phyloP scores from a whole-genome alignment of 2,329 filamentous ascomycete genomes.

The Penicillium olsonii region DNA sequence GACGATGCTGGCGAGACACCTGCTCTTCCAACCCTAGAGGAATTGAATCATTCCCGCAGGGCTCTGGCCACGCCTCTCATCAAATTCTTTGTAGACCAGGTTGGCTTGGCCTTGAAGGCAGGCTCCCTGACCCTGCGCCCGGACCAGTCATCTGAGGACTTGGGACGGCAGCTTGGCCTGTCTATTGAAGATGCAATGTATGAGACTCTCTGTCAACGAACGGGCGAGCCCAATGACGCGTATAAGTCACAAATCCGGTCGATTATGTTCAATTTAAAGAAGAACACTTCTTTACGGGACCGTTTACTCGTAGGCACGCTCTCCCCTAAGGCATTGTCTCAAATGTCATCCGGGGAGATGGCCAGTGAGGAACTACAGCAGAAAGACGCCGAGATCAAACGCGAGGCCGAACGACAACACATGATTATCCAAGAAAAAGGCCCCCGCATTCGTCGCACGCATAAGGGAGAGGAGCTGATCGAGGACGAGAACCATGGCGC shows the following conservation, averaged over 20 bases:
- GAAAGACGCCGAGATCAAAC: slow-evolving; percentile 57
- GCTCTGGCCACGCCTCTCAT: slow-evolving; percentile 69
- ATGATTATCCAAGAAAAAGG: slow-evolving; percentile 76
- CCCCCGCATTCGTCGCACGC: slow-evolving; percentile 80
- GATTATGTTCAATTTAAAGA: slow-evolving; percentile 84
- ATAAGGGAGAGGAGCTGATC: slow-evolving; percentile 91
- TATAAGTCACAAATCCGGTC: slow-evolving; percentile 70
- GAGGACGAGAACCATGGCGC: slow-evolving; percentile 65
- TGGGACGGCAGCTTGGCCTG: slow-evolving; percentile 71
- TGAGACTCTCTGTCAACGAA: slow-evolving; percentile 51
- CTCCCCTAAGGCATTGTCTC: slow-evolving; percentile 73
- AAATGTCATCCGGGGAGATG: slow-evolving; percentile 88
- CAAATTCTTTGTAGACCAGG: slow-evolving; percentile 67
- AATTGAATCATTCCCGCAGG: slow-evolving; percentile 64
- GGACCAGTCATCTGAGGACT: slow-evolving; percentile 62
- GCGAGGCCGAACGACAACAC: slow-evolving; percentile 63
- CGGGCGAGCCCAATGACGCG: slow-evolving; percentile 55
- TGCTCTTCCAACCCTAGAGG: slow-evolving; percentile 41
- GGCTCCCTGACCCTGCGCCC: slow-evolving; percentile 64
- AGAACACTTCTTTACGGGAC: slow-evolving; percentile 75
- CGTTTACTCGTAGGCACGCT: slow-evolving; percentile 73
- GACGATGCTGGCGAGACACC: slow-evolving; percentile 36
- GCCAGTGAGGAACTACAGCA: slow-evolving; percentile 84
- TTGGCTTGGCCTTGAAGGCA: slow-evolving; percentile 68
- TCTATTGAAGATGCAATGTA: slow-evolving; percentile 74